A percentile compares a stretch with the other conserved stretches of the same genome.
These are phyloP conservation scores for Cladorrhinum samala DNA, from an alignment of 495 filamentous ascomycete genomes.

Conservation along the genomic window DNA sequence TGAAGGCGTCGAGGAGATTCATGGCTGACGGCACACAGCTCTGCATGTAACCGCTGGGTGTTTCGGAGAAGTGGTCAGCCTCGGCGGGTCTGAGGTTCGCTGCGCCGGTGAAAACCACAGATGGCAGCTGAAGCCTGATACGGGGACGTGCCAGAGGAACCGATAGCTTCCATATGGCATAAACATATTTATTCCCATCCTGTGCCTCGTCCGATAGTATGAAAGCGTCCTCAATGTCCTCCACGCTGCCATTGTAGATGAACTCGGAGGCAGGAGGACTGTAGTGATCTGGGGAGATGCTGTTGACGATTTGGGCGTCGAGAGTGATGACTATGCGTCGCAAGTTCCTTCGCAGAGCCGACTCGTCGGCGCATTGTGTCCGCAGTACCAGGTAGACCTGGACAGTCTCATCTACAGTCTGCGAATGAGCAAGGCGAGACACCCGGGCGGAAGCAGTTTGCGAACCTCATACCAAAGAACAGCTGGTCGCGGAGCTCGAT, in stretches of 20 bases:
- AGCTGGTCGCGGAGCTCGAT: slow-evolving; percentile 47
- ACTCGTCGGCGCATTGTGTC: slow-evolving; percentile 57
- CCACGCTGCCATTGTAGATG: slow-evolving; percentile 57
- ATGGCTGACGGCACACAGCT: slow-evolving; percentile 67
- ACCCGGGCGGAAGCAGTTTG: slow-evolving; percentile 25
- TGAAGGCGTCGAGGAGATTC: slow-evolving; percentile 76
- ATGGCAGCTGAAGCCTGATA: slow-evolving; percentile 70
- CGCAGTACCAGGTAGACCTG: slow-evolving; percentile 66
- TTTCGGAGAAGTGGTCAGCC: slow-evolving; percentile 37
- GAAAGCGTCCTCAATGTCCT: slow-evolving; percentile 54
- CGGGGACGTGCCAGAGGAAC: slow-evolving; percentile 73
- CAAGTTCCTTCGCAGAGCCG: slow-evolving; percentile 53
- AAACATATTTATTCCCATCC: slow-evolving; percentile 43
- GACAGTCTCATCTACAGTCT: slow-evolving; percentile 70
- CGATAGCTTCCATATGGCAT: slow-evolving; percentile 74
- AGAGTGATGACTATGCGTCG: slow-evolving; percentile 59
- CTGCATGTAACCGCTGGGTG: slow-evolving; percentile 66
- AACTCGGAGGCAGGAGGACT: slow-evolving; percentile 53
- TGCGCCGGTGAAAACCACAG: slow-evolving; percentile 68
- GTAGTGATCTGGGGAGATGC: slow-evolving; percentile 38
- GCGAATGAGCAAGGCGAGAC: slow-evolving; percentile 55
- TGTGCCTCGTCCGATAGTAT: slow-evolving; percentile 53
- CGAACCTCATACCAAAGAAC: slow-evolving; percentile 60
- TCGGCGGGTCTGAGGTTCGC: slow-evolving; percentile 59
- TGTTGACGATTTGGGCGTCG: slow-evolving; percentile 66